Evolutionary conservation across 1,139 yeast genomes (phyloP), one percentile per base, ranked within the genome.

Genomic region (Ashbya aceris): DNA sequence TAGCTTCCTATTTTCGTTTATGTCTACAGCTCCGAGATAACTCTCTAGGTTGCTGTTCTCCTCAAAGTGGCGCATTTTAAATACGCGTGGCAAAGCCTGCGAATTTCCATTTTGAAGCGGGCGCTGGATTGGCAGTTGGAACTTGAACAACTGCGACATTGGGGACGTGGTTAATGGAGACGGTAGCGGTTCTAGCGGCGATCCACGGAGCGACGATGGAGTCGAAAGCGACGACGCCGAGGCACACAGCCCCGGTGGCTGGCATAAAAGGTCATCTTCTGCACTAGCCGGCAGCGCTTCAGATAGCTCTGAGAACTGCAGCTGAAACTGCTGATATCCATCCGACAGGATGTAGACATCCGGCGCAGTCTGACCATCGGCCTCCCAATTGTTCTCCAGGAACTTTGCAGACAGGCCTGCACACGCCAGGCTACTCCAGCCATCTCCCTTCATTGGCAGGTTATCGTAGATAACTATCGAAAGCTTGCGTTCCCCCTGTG

Each of bases 391-490:
- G 33, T 43, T 39, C 36, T 66, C 67, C n/a, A 70, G 47, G 39
- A 76, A 61, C 53, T 76, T 76, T 45, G 64, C 66, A 35, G 75
- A 64, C 49, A 76, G 66, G 38, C 75, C 75, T 48, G 56, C 68
- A 31, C 74, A 51, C 35, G 65, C 67, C 3, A 68, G 54, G 0
- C 78, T 66, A 1, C 62, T 49, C 30, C 62, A 58, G 9, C 48
- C 46, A 7, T 60, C 59, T 1, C 48, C 41, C 41, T 54, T 54
- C 26, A 50, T 48, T 23, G 45, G 12, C 55, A 64, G 38, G 50
- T 69, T 69, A 44, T 62, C 66, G 42, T 62, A 61, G 4, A 68
- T 58, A 7, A 66, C 46, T 3, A 61, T 56, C 9, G 37, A 34
- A 13, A 13, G 17, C 13, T 54, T 55, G 12, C 51, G 39, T 27